Conservation (phyloP, 1,139 yeast species). For the Magnusiomyces ingens region DNA sequence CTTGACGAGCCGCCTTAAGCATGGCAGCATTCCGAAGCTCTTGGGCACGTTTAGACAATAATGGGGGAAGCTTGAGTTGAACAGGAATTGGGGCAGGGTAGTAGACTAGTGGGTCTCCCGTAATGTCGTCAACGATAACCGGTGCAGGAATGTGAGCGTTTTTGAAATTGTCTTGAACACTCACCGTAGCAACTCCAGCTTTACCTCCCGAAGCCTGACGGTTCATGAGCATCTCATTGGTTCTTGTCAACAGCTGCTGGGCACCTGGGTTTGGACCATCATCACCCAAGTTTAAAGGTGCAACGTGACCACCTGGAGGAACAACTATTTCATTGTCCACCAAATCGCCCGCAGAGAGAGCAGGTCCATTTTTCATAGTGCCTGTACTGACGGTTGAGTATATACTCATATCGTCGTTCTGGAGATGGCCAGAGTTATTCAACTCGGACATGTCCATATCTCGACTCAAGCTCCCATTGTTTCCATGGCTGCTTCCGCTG, state of each 20-base stretch:
- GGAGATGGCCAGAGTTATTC: not conserved
- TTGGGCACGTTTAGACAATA: slow-evolving; percentile 21
- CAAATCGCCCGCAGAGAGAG: not conserved
- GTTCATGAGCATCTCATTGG: not conserved
- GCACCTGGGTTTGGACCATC: not conserved
- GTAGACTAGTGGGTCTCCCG: slow-evolving; percentile 16
- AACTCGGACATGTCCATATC: not conserved
- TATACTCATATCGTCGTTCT: not conserved
- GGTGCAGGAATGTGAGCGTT: slow-evolving; percentile 6
- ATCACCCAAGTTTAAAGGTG: not conserved
- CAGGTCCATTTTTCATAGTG: not conserved
- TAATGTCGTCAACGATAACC: slow-evolving; percentile 2
- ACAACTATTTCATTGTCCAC: not conserved
- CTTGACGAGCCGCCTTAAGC: not conserved
- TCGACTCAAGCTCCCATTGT: not conserved
- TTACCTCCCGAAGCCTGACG: not conserved
- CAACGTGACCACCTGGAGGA: not conserved
- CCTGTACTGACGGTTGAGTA: not conserved
- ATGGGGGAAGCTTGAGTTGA: slow-evolving; percentile 23
- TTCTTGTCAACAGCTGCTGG: not conserved
- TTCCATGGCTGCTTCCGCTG: not conserved
- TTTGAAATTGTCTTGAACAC: slow-evolving; percentile 1
- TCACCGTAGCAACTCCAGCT: not conserved
- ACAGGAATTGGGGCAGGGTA: slow-evolving; percentile 35
- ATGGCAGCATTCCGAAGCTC: not conserved